Evolutionary conservation across 495 filamentous ascomycete genomes (phyloP).

Genomic region (Penicillium waksmanii): DNA sequence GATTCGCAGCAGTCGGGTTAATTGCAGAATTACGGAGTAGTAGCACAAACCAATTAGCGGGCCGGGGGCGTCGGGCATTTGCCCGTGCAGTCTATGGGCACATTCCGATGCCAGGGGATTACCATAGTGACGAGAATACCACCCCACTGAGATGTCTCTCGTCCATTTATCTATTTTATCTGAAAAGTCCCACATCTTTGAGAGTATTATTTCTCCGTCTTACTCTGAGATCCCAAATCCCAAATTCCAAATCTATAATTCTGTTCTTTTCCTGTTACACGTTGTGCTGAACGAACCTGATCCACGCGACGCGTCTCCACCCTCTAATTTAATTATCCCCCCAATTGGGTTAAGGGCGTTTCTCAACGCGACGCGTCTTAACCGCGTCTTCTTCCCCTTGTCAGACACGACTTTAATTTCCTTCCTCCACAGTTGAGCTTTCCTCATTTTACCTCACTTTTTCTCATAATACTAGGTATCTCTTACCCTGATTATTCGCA

Average conservation of each 20-base stretch:
- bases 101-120: constrained; percentile 37
- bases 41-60: background rate
- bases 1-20: background rate
- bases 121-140: constrained; percentile 38
- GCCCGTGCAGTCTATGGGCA: background rate
- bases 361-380: constrained; percentile 30
- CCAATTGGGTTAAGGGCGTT: constrained; percentile 18
- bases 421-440: constrained; percentile 12
- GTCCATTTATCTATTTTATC: background rate
- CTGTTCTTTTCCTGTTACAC: background rate
- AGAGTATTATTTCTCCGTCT: background rate
- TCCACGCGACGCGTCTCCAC: constrained; percentile 17
- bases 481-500: constrained; percentile 30
- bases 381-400: constrained; percentile 1
- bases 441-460: constrained; percentile 13
- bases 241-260: background rate
- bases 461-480: constrained; percentile 21
- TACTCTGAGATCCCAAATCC: background rate
- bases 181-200: background rate
- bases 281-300: constrained; percentile 2
- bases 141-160: background rate
- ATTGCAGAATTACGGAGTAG: background rate
- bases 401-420: background rate
- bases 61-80: background rate
- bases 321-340: constrained; percentile 16